These are phyloP conservation scores for Acacia acuminata DNA, from an alignment of 306 rosid genomes.

Conservation along the genomic window DNA sequence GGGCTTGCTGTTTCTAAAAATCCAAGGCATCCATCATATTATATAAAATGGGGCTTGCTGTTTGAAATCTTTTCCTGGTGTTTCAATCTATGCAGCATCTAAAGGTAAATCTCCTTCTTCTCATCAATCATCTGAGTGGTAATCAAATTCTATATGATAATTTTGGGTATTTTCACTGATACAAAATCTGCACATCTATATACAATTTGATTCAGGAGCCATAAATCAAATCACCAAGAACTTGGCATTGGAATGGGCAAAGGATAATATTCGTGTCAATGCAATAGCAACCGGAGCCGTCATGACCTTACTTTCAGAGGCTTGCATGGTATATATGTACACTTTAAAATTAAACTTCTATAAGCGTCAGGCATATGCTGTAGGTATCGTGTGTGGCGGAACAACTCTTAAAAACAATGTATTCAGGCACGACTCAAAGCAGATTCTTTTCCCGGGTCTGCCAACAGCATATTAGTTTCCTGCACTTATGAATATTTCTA, in stretches of 20 bases:
- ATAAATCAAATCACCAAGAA: slow-evolving; percentile 54
- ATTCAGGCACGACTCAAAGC: no score
- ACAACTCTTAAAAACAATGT: no score
- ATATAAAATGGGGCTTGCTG: no score
- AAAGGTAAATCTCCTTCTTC: slow-evolving; percentile 42
- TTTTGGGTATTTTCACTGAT: background rate
- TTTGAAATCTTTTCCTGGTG: slow-evolving; percentile 35
- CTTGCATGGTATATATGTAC: background rate
- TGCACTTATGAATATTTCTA: no score
- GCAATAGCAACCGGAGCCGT: slow-evolving; percentile 45
- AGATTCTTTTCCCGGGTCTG: no score
- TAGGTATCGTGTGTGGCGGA: no score
- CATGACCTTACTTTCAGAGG: slow-evolving; percentile 11
- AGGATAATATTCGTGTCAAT: slow-evolving; percentile 44
- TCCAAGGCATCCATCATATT: no score
- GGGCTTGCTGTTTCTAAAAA: no score
- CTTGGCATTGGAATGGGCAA: slow-evolving; percentile 57
- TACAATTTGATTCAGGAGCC: slow-evolving; percentile 41
- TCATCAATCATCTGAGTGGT: background rate
- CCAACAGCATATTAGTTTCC: no score
- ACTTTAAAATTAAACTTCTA: no score
- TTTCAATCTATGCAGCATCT: slow-evolving; percentile 52
- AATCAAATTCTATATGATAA: background rate
- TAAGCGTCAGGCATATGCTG: no score
- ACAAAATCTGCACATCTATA: background rate